Conservation (phyloP, 1,139 yeast species). For the Diutina scorzettiae region DNA sequence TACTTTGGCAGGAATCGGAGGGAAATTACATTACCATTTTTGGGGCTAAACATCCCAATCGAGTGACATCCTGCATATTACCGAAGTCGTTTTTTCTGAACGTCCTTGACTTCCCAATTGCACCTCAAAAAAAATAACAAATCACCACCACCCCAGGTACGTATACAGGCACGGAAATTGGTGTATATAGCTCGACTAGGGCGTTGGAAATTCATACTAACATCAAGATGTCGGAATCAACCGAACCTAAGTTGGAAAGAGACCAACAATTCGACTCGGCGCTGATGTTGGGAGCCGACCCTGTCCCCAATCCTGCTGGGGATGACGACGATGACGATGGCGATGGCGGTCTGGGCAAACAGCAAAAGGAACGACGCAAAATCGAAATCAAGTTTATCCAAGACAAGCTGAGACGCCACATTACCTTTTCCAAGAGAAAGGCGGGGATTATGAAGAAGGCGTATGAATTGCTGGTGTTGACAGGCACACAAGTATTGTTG, state of each 20-base stretch:
- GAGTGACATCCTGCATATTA: no score
- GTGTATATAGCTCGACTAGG: no score
- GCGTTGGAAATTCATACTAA: no score
- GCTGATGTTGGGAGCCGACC: not conserved
- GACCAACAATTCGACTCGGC: conserved; percentile 1
- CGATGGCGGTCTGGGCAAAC: conserved; percentile 37
- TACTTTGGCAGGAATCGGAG: no score
- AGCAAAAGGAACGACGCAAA: conserved; percentile 79
- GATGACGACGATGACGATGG: conserved; percentile 67
- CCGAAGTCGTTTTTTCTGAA: no score
- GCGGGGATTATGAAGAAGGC: conserved; percentile 99
- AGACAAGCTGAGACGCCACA: conserved; percentile 95
- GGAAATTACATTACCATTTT: no score
- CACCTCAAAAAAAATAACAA: not conserved
- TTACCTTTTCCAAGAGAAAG: conserved; percentile 92
- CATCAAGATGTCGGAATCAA: conserved; percentile 1
- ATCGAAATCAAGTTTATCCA: conserved; percentile 95
- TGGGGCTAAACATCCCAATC: no score
- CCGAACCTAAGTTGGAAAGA: conserved; percentile 4
- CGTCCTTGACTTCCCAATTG: no score
- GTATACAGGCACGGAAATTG: no score
- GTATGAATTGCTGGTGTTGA: conserved; percentile 85
- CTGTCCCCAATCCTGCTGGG: conserved; percentile 13
- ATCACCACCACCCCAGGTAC: not conserved
- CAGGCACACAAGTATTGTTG: conserved; percentile 91